A percentile compares a stretch with the other conserved stretches of the same genome.
Conservation (phyloP, 1,284 basidiomycete genomes). For the Fomitopsis schrenkii region DNA sequence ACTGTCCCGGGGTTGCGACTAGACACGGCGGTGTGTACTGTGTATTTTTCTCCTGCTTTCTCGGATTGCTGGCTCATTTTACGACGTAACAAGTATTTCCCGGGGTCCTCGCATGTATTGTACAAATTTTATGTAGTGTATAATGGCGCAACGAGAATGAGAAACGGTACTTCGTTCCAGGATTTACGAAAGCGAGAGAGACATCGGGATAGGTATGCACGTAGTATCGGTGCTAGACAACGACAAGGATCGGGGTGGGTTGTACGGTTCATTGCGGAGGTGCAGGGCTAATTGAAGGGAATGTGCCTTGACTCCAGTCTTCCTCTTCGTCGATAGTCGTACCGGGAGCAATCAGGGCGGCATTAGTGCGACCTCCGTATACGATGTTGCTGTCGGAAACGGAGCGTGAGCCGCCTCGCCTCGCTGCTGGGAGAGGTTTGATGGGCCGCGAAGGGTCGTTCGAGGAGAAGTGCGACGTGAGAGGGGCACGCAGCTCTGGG, state of each 20-base stretch:
- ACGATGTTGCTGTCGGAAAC: constrained; percentile 17
- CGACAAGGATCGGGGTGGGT: background rate
- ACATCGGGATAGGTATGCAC: background rate
- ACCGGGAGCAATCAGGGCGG: constrained; percentile 3
- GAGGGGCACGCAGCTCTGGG: background rate
- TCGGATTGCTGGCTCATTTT: constrained; percentile 1
- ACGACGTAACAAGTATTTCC: background rate
- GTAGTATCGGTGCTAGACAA: background rate
- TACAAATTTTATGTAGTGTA: constrained; percentile 1
- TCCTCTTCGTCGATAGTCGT: constrained; percentile 18
- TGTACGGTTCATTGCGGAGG: background rate
- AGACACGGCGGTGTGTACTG: background rate
- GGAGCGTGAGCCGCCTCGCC: constrained; percentile 13
- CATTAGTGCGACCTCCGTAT: constrained; percentile 7
- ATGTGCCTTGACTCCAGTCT: constrained; percentile 19
- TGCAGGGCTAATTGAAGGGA: background rate
- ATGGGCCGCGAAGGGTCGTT: constrained; percentile 2
- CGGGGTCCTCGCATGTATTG: background rate
- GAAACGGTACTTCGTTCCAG: background rate
- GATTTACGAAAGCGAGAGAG: background rate
- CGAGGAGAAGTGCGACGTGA: background rate
- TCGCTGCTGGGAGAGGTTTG: constrained; percentile 4
- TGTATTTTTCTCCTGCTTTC: background rate
- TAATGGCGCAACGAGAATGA: background rate
- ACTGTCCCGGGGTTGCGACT: background rate